These are phyloP conservation scores for Boletus vermiculosoides DNA, from an alignment of 768 basidiomycete genomes.

Conservation along the genomic window DNA sequence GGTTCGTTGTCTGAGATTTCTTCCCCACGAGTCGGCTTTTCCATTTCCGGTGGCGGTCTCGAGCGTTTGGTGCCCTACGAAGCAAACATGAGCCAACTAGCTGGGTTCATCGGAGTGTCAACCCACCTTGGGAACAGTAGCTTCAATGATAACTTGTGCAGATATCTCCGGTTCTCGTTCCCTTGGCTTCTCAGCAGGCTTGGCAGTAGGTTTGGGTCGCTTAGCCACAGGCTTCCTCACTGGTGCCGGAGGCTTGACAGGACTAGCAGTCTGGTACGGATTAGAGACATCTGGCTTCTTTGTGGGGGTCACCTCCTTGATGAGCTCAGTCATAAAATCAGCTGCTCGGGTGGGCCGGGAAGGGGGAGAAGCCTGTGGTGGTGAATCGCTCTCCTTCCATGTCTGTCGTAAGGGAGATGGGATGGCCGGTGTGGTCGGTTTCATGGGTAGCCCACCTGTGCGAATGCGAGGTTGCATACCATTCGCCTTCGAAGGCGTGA, in stretches of 20 bases:
- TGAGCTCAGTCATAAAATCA: slow-evolving; percentile 63
- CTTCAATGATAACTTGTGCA: slow-evolving; percentile 72
- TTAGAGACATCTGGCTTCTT: slow-evolving; percentile 69
- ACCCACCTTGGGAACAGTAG: slow-evolving; percentile 70
- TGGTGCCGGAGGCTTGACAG: slow-evolving; percentile 51
- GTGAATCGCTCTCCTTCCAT: slow-evolving; percentile 53
- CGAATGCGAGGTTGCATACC: slow-evolving; percentile 38
- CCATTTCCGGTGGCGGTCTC: slow-evolving; percentile 62
- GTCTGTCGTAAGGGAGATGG: slow-evolving; percentile 77
- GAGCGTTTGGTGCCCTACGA: slow-evolving; percentile 74
- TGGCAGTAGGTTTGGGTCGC: slow-evolving; percentile 36
- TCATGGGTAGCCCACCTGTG: slow-evolving; percentile 38
- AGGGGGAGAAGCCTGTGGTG: slow-evolving; percentile 33
- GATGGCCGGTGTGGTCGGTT: slow-evolving; percentile 59
- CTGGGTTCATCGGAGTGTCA: neutral
- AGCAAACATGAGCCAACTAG: slow-evolving; percentile 9
- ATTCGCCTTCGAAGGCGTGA: slow-evolving; percentile 28
- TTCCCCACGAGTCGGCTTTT: slow-evolving; percentile 30
- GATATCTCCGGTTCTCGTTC: slow-evolving; percentile 38
- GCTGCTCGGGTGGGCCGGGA: slow-evolving; percentile 61
- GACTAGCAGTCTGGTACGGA: slow-evolving; percentile 74
- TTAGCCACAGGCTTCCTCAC: slow-evolving; percentile 41
- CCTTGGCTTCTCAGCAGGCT: slow-evolving; percentile 34
- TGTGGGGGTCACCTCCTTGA: slow-evolving; percentile 67
- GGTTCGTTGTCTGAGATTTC: slow-evolving; percentile 7